These are phyloP conservation scores for Akanthomyces dipterigenus DNA, from an alignment of 2,329 filamentous ascomycete species.

Conservation along the genomic window DNA sequence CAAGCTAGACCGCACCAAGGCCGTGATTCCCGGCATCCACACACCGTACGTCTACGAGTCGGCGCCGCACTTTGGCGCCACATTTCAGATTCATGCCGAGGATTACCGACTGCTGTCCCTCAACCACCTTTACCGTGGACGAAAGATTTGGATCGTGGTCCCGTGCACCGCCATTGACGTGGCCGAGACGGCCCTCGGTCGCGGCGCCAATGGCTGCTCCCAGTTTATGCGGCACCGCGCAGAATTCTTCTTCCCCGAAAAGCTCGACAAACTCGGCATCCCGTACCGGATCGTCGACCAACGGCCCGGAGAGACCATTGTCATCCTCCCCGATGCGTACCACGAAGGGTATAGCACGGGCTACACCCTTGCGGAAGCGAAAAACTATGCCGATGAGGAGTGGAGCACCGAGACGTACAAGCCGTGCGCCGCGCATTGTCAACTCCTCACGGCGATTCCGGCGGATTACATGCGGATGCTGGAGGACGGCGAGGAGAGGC, in stretches of 20 bases:
- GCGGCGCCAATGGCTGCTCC: conserved; percentile 26
- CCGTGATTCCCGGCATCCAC: conserved; percentile 33
- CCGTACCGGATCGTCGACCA: conserved; percentile 32
- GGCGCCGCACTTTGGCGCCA: conserved; percentile 31
- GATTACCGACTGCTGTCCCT: conserved; percentile 32
- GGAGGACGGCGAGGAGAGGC: conserved; percentile 24
- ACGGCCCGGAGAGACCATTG: conserved; percentile 32
- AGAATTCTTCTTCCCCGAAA: conserved; percentile 34
- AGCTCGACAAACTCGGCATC: conserved; percentile 31
- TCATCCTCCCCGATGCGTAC: conserved; percentile 33
- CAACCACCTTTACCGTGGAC: conserved; percentile 33
- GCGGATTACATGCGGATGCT: conserved; percentile 27
- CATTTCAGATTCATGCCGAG: conserved; percentile 35
- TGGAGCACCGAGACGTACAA: conserved; percentile 31
- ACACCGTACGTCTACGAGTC: conserved; percentile 36
- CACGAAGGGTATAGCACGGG: conserved; percentile 36
- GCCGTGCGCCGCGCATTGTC: conserved; percentile 27
- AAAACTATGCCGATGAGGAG: conserved; percentile 31
- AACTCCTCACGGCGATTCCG: conserved; percentile 30
- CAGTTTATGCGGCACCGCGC: conserved; percentile 36
- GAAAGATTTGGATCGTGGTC: conserved; percentile 34
- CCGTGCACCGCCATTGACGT: conserved; percentile 29
- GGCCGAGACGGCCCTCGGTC: conserved; percentile 28
- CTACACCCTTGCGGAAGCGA: conserved; percentile 34
- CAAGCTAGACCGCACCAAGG: conserved; percentile 29